Evolutionary conservation across 2,329 filamentous ascomycete species (phyloP), one percentile per base, ranked within the genome.

Genomic region (Neospermospora avenae): DNA sequence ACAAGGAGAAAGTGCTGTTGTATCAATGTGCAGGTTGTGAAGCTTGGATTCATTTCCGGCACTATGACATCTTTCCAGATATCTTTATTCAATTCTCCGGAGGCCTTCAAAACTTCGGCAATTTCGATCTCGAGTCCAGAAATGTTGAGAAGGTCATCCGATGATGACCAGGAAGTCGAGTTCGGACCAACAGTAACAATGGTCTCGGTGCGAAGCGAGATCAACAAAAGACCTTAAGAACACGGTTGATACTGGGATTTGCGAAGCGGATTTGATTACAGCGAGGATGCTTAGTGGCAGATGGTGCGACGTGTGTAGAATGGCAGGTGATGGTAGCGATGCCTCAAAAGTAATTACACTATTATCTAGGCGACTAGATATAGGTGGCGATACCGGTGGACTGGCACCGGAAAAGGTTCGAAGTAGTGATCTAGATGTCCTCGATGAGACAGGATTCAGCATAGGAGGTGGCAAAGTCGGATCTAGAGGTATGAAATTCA

Each of bases 1-100:
- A 55, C 22, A 8, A 55, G 22, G 6, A 55, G 52, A 14, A 44
- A 42, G 14, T 55, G 52, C 20, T 55, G 52, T 25, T 55, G 52
- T 18, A 55, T 6, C 3, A 42, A 13, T 31, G 37, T 55, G 24
- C 52, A 55, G 10, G 22, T 44, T 14, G 52, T 55, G 16, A 42
- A 55, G 20, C 52, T 55, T 7, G 52, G 52, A 0, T 22, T 31
- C 6, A 55, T 22, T 3, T 51, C n/a, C 7, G 46, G 46, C 1
- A 51, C 31, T 1, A 37, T 6, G 18, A 6, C 46, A 37, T 51
- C n/a, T 16, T 51, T 51, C 45, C 46, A 51, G 3, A 51, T 25
- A 20, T 35, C n/a, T 13, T 18, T 7, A 11, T 51, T 28, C n/a
- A 51, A 3, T 22, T 22, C 28, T 11, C 46, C 46, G 6, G n/a